Conservation (phyloP, 495 filamentous ascomycete genomes). For the Parathielavia appendiculata region DNA sequence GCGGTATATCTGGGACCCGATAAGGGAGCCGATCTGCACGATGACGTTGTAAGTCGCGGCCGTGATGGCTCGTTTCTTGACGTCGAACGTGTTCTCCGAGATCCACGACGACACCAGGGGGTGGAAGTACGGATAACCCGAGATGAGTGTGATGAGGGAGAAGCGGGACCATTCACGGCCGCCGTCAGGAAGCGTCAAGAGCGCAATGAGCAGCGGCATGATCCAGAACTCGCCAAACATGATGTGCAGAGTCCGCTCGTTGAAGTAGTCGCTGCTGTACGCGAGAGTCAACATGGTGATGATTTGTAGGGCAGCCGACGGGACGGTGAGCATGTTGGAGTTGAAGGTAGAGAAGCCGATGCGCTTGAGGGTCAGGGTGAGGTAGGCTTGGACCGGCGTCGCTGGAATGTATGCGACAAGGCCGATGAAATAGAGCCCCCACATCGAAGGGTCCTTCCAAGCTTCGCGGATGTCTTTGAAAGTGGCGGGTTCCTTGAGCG, state of each 20-base stretch:
- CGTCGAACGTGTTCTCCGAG: slow-evolving; percentile 60
- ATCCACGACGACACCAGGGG: slow-evolving; percentile 63
- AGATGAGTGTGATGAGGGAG: slow-evolving; percentile 48
- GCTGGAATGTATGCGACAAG: slow-evolving; percentile 48
- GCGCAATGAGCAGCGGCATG: slow-evolving; percentile 49
- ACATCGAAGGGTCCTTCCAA: slow-evolving; percentile 51
- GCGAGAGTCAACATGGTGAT: slow-evolving; percentile 45
- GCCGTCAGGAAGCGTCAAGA: slow-evolving; percentile 38
- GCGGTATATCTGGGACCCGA: slow-evolving; percentile 24
- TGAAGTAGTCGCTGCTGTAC: slow-evolving; percentile 49
- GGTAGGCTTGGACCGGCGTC: slow-evolving; percentile 39
- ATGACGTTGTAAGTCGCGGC: slow-evolving; percentile 53
- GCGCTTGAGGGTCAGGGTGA: slow-evolving; percentile 45
- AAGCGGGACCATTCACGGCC: slow-evolving; percentile 48
- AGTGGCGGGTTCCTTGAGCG: slow-evolving; percentile 51
- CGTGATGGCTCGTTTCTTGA: slow-evolving; percentile 61
- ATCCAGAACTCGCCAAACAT: slow-evolving; percentile 51
- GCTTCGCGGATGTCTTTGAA: slow-evolving; percentile 42
- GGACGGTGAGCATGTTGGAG: slow-evolving; percentile 50
- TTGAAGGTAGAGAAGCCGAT: slow-evolving; percentile 51
- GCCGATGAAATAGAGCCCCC: slow-evolving; percentile 56
- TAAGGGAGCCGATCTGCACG: slow-evolving; percentile 19
- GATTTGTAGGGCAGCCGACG: slow-evolving; percentile 37
- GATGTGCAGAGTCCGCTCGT: slow-evolving; percentile 48
- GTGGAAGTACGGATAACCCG: slow-evolving; percentile 39